Evolutionary conservation across 805 yeast genomes (phyloP).

Genomic region (Kazachstania martiniae): DNA sequence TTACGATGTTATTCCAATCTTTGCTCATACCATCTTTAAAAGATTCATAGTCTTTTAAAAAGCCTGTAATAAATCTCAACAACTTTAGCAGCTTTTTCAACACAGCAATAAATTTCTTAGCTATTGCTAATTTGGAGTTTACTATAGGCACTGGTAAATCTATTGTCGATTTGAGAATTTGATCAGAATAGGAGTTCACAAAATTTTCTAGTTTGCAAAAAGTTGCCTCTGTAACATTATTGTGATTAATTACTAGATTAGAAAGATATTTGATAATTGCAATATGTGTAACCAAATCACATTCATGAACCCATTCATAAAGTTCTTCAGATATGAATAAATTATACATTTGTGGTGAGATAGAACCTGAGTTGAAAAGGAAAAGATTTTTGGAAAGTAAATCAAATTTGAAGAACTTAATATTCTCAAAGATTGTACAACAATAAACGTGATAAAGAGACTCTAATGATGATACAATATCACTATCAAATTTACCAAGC

Average conservation of each 20-base stretch:
- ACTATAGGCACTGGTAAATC: constrained; percentile 42
- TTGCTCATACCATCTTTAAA: constrained; percentile 41
- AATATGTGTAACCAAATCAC: constrained; percentile 55
- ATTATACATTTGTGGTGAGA: constrained; percentile 54
- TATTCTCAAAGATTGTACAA: constrained; percentile 48
- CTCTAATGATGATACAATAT: constrained; percentile 50
- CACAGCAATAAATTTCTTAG: constrained; percentile 42
- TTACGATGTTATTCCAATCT: constrained; percentile 47
- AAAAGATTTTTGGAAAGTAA: constrained; percentile 44
- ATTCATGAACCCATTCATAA: constrained; percentile 52
- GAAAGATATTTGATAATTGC: constrained; percentile 48
- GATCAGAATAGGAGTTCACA: constrained; percentile 37
- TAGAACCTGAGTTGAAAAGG: constrained; percentile 39
- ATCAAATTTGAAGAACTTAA: constrained; percentile 57
- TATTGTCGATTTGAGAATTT: constrained; percentile 30
- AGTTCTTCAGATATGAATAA: constrained; percentile 41
- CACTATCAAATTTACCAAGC: constrained; percentile 38
- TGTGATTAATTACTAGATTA: constrained; percentile 42
- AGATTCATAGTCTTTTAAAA: constrained; percentile 36
- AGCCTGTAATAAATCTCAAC: constrained; percentile 39
- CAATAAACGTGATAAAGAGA: constrained; percentile 57
- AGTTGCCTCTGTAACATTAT: constrained; percentile 29
- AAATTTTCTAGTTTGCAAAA: constrained; percentile 44
- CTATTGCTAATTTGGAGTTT: constrained; percentile 38
- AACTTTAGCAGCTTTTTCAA: constrained; percentile 43